Base-by-base conservation (phyloP, 352 stramenopile species). In the Elongisporangium anandrum region DNA sequence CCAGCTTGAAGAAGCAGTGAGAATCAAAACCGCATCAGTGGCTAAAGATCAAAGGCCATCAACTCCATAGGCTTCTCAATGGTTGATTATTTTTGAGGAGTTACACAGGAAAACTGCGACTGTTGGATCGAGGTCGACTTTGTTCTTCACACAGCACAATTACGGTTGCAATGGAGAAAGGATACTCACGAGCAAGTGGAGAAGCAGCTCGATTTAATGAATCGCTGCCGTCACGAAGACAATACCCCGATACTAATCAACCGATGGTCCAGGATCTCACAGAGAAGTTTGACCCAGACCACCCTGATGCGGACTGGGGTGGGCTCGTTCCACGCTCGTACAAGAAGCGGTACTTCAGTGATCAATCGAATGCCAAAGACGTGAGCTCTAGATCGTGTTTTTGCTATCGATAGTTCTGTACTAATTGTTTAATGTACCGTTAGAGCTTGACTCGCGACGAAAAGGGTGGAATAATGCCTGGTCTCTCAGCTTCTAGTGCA, bases 221-320 rank as follows among this genome's bases (percentile, higher is more conserved):
- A 34, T 12, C 15, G n/a, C 12, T 16, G 19, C 50, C 1, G 21
- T 15, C 52, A 52, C 20, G 2, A 10, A 56, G 54, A 47, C 56
- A 56, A 9, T 52, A 57, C 3, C 17, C 26, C 9, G 29, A 12
- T 16, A 66, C 58, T 22, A 69, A 67, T 26, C 65, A 74, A 26
- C 54, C 64, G 21, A 60, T 73, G 20, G 48, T 89, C 6, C 79
- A 75, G 0, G 75, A 90, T 38, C 26, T 88, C 16, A 69, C 72
- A 20, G 81, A 90, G 24, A 88, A 84, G 56, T 91, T 86, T 59
- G 77, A 89, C n/a, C 83, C 83, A 0, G 72, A 83, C 21, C 83
- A 93, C 47, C 77, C 73, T 0, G 79, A 93, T 22, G 83, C 83
- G 0, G 83, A 93, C 55, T 93, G 83, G 83, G 83, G 73, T 24